These are phyloP conservation scores for Aspergillus biplanus DNA, from an alignment of 495 filamentous ascomycete species.

Conservation along the genomic window DNA sequence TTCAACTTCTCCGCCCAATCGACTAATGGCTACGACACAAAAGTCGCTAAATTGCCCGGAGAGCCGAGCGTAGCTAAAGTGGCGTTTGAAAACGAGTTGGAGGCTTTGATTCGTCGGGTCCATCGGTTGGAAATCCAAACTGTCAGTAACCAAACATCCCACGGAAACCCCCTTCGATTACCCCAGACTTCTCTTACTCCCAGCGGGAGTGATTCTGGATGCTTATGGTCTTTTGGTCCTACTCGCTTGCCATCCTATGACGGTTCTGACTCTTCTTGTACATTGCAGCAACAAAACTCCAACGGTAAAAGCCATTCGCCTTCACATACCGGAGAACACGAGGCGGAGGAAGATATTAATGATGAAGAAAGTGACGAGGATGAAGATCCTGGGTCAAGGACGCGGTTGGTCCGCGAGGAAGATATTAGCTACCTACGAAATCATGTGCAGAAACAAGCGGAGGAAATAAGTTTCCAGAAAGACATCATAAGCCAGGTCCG, in stretches of 20 bases:
- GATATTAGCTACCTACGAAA: conserved; percentile 72
- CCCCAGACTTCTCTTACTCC: conserved; percentile 57
- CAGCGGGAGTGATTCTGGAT: conserved; percentile 41
- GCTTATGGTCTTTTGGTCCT: conserved; percentile 45
- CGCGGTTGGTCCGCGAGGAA: conserved; percentile 63
- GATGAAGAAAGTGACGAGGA: conserved; percentile 48
- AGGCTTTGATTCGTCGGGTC: conserved; percentile 66
- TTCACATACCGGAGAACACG: conserved; percentile 31
- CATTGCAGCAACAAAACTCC: conserved; percentile 46
- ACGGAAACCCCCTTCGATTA: conserved; percentile 64
- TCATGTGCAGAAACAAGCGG: conserved; percentile 77
- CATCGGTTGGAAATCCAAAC: conserved; percentile 71
- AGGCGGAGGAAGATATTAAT: conserved; percentile 38
- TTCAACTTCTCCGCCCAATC: conserved; percentile 36
- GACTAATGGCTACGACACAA: conserved; percentile 43
- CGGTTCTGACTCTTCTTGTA: conserved; percentile 47
- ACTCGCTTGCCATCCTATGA: conserved; percentile 43
- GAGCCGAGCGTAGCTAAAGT: conserved; percentile 63
- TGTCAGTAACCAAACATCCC: conserved; percentile 59
- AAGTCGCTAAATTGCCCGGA: conserved; percentile 66
- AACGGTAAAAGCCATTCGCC: conserved; percentile 35
- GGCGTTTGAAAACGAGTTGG: conserved; percentile 71
- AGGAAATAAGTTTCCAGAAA: conserved; percentile 74
- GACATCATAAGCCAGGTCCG: conserved; percentile 71
- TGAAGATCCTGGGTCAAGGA: conserved; percentile 41